Conservation (phyloP, 2,329 filamentous ascomycete genomes). For the Diaporthe aspalathi region DNA sequence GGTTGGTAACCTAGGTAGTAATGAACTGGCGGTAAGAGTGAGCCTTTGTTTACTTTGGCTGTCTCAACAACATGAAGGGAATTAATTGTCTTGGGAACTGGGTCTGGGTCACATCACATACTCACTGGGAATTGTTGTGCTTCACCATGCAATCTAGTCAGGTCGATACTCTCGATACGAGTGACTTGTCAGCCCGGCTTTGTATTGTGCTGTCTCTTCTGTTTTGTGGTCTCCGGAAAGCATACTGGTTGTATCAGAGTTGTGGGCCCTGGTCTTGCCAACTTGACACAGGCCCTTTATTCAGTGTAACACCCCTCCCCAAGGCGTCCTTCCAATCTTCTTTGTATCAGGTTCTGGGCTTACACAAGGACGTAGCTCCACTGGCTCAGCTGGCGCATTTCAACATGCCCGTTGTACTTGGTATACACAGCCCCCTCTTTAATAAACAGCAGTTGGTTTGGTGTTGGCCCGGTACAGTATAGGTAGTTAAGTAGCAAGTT, state of each 20-base stretch:
- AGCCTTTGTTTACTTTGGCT: background rate
- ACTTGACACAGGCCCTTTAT: too few species aligned
- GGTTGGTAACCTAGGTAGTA: too few species aligned
- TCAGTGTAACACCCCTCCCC: background rate
- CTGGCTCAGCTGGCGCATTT: too few species aligned
- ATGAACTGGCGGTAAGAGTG: background rate
- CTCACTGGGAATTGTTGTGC: background rate
- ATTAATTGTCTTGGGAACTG: background rate
- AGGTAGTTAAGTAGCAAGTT: background rate
- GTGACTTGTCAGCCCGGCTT: background rate
- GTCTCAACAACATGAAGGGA: background rate
- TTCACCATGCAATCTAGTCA: background rate
- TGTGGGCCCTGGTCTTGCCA: background rate
- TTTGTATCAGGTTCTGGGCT: background rate
- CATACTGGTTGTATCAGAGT: background rate
- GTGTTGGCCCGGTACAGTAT: background rate
- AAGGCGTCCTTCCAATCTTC: background rate
- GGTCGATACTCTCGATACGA: background rate
- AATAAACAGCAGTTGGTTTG: too few species aligned
- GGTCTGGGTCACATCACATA: background rate
- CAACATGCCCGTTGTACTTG: background rate
- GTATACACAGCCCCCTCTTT: background rate
- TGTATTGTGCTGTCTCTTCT: background rate
- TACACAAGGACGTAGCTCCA: background rate
- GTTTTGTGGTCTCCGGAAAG: background rate